Conservation (phyloP, 148 eudicot species). For the Heliosperma pusillum region DNA sequence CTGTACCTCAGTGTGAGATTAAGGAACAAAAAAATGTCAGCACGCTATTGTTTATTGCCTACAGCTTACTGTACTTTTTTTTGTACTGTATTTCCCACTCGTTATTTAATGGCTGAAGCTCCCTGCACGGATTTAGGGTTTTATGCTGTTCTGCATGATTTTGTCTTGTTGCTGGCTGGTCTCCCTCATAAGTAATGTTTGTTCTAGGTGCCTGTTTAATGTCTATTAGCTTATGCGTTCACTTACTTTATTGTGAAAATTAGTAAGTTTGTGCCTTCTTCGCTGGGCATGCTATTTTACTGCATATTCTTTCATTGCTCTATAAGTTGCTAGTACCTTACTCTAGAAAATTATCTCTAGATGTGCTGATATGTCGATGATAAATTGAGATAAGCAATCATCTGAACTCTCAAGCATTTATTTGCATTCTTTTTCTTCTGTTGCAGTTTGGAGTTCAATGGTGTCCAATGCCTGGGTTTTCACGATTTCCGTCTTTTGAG, state of each 20-base stretch:
- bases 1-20: background rate
- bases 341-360: too few species aligned
- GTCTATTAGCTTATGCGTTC: background rate
- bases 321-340: background rate
- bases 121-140: background rate
- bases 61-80: background rate
- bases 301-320: background rate
- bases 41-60: slow-evolving; percentile 2
- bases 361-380: background rate
- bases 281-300: background rate
- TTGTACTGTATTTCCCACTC: background rate
- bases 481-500: slow-evolving; percentile 77
- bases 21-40: background rate
- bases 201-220: background rate
- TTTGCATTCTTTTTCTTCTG: slow-evolving; percentile 19
- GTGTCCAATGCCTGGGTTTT: slow-evolving; percentile 78
- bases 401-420: slow-evolving; percentile 11
- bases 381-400: background rate
- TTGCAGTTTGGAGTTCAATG: slow-evolving; percentile 95
- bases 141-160: background rate
- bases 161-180: slow-evolving; percentile 10
- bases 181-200: background rate
- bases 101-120: background rate
- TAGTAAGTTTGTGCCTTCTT: background rate
- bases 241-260: background rate